Evolutionary conservation across 768 basidiomycete genomes (phyloP), one percentile per base, ranked within the genome.

Genomic region (Clitopilus hobsonii): DNA sequence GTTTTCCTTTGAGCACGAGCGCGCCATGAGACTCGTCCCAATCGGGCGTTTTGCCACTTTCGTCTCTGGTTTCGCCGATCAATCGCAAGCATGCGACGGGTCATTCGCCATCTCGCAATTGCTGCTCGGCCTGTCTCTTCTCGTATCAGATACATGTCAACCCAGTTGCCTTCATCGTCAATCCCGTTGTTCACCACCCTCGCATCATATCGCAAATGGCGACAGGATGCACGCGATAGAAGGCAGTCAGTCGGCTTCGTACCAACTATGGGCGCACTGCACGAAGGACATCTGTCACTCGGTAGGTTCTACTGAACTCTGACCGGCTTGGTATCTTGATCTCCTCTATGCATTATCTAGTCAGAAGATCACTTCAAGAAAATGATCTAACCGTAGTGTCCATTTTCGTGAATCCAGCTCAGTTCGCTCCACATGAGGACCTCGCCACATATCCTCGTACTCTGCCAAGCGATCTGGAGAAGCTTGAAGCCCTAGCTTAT

Each of bases 241-340:
- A 72, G 74, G 26, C 80, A 85, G 65, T 79, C 83, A 1, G 92
- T 99, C 5, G 97, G 97, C 0, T 91, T 90, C 56, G 94, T 99
- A n/a, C 83, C 97, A 0, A 99, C 97, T 10, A 98, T 98, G 96
- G 96, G 96, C 20, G 96, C 96, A 1, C 72, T 99, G 38, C 97
- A 99, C 67, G 85, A 89, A 7, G 97, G 97, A 1, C 97, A 98
- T 68, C 75, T 98, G 38, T 83, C 89, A 52, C 85, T 99, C 29
- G 91, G 96, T 97, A 61, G 58, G 85, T 63, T 38, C n/a, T 5
- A 16, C 52, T 22, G 10, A 5, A 11, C n/a, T n/a, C 10, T 3
- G 10, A 36, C 13, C 32, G 13, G 8, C n/a, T 53, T 25, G 23
- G 5, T 24, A 6, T 20, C 23, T 45, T 65, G 47, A 60, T 52